These are phyloP conservation scores for Phytophthora citrophthora DNA, from an alignment of 352 stramenopile species.

Conservation along the genomic window DNA sequence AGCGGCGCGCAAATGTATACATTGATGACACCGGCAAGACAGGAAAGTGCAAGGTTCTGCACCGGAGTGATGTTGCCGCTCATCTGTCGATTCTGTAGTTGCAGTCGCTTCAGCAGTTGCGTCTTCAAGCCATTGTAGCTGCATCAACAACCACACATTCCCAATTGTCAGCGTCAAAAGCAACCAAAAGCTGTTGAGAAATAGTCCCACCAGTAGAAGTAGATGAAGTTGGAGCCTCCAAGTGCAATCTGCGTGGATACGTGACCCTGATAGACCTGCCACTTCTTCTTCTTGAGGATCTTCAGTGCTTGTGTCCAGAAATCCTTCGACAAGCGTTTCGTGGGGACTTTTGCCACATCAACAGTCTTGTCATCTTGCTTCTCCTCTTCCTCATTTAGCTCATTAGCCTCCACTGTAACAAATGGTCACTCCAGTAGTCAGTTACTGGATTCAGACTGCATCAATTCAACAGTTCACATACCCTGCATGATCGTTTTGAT, in stretches of 20 bases:
- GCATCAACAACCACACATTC: background rate
- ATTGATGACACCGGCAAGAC: slow-evolving; percentile 90
- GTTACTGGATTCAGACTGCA: background rate
- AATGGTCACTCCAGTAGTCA: slow-evolving; percentile 3
- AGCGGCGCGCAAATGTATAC: slow-evolving; percentile 86
- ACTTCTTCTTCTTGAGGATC: slow-evolving; percentile 71
- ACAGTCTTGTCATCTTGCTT: slow-evolving; percentile 18
- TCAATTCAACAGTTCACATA: slow-evolving; percentile 4
- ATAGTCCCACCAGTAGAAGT: slow-evolving; percentile 81
- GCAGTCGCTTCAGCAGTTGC: slow-evolving; percentile 72
- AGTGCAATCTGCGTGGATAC: slow-evolving; percentile 81
- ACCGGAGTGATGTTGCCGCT: slow-evolving; percentile 47
- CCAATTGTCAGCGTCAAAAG: background rate
- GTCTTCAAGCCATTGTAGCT: slow-evolving; percentile 76
- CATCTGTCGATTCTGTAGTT: slow-evolving; percentile 36
- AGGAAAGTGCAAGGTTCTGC: slow-evolving; percentile 68
- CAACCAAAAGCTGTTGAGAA: background rate
- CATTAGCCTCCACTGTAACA: slow-evolving; percentile 38
- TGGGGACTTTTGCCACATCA: background rate
- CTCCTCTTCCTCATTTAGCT: slow-evolving; percentile 17
- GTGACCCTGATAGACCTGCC: slow-evolving; percentile 79
- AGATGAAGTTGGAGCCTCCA: slow-evolving; percentile 86
- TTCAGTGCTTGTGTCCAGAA: slow-evolving; percentile 54
- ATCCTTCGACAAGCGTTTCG: slow-evolving; percentile 25
- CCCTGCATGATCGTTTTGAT: slow-evolving; percentile 89